Percentiles rank a stretch among this genome's conserved stretches.
Evolutionary conservation across 768 basidiomycete genomes (phyloP).

Genomic region (Pleurotus platypus): DNA sequence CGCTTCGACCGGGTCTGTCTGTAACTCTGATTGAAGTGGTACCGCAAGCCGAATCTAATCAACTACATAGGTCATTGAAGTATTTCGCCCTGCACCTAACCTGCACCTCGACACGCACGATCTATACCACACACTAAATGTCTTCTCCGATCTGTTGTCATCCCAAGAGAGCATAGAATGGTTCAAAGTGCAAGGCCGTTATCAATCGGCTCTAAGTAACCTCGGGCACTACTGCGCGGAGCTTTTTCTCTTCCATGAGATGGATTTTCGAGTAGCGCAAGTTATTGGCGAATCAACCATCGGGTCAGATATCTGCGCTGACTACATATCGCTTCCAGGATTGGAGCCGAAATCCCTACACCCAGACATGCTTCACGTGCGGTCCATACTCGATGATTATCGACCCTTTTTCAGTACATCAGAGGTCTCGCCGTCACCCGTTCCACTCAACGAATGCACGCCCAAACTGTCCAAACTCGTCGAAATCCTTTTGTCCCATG

Average conservation of each 20-base stretch:
- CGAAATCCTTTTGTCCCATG: conserved; percentile 52
- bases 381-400: conserved; percentile 45
- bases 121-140: conserved; percentile 35
- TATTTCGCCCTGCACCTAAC: conserved; percentile 50
- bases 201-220: conserved; percentile 54
- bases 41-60: conserved; percentile 5
- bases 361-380: conserved; percentile 42
- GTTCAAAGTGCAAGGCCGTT: conserved; percentile 59
- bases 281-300: conserved; percentile 24
- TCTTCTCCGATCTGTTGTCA: conserved; percentile 41
- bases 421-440: conserved; percentile 30
- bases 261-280: conserved; percentile 45
- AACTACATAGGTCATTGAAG: conserved; percentile 45
- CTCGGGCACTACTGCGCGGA: conserved; percentile 77
- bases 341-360: conserved; percentile 24
- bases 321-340: conserved; percentile 12
- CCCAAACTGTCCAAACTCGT: conserved; percentile 68
- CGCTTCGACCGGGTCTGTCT: not conserved
- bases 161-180: conserved; percentile 52
- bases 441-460: conserved; percentile 63
- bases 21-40: not conserved
- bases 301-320: conserved; percentile 4
- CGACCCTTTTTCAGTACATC: conserved; percentile 30
- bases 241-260: conserved; percentile 60
- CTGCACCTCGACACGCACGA: conserved; percentile 50